These are phyloP conservation scores for Exophiala sideris DNA, from an alignment of 2,329 filamentous ascomycete genomes.

Conservation along the genomic window DNA sequence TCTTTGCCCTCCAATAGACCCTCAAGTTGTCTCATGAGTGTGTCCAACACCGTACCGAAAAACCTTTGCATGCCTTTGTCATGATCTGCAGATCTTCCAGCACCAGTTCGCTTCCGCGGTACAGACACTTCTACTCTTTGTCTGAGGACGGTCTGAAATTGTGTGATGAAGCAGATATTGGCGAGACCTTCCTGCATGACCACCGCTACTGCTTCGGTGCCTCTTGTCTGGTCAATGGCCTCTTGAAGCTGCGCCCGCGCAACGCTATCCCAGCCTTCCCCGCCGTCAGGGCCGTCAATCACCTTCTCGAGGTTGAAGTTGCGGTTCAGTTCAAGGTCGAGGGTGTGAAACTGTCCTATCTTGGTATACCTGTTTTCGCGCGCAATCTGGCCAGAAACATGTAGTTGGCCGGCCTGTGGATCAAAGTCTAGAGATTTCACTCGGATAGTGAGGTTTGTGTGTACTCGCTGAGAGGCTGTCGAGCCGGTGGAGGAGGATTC, in stretches of 20 bases:
- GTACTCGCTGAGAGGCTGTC: slow-evolving; percentile 61
- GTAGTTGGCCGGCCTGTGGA: slow-evolving; percentile 63
- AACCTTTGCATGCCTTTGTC: slow-evolving; percentile 68
- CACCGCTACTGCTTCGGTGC: slow-evolving; percentile 80
- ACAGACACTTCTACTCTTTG: slow-evolving; percentile 49
- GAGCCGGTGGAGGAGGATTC: slow-evolving; percentile 58
- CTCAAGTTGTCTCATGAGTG: slow-evolving; percentile 74
- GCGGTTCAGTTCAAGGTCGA: slow-evolving; percentile 81
- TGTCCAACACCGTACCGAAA: slow-evolving; percentile 72
- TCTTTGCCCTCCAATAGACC: slow-evolving; percentile 51
- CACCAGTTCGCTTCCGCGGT: slow-evolving; percentile 46
- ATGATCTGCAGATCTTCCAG: slow-evolving; percentile 40
- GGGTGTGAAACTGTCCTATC: slow-evolving; percentile 65
- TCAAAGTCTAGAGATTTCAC: slow-evolving; percentile 69
- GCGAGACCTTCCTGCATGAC: slow-evolving; percentile 77
- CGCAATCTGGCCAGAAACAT: slow-evolving; percentile 64
- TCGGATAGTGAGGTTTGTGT: slow-evolving; percentile 61
- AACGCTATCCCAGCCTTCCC: slow-evolving; percentile 80
- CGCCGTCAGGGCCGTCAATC: slow-evolving; percentile 45
- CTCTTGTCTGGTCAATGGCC: slow-evolving; percentile 72
- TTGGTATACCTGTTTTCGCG: slow-evolving; percentile 66
- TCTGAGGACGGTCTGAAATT: slow-evolving; percentile 48
- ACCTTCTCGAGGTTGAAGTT: slow-evolving; percentile 86
- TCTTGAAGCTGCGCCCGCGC: slow-evolving; percentile 74
- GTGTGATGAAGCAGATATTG: slow-evolving; percentile 51